A percentile compares a stretch with the other conserved stretches of the same genome.
Conservation (phyloP, 2,329 filamentous ascomycete species). For the Colletotrichum falcatum region DNA sequence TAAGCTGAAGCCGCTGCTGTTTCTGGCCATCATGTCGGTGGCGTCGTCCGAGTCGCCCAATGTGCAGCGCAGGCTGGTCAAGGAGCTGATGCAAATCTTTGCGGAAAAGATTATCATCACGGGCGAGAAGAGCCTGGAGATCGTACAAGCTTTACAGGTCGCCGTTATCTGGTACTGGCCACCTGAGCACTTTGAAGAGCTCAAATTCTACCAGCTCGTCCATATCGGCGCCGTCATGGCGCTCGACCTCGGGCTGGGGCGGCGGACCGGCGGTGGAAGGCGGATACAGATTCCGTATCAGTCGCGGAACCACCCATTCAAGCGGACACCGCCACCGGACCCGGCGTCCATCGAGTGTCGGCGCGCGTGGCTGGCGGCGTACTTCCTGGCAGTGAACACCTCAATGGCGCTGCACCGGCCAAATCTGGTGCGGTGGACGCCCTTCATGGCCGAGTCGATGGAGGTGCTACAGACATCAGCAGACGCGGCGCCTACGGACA, state of each 20-base stretch:
- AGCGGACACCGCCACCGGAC: constrained; percentile 59
- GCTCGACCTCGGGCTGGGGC: constrained; percentile 83
- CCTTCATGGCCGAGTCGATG: constrained; percentile 71
- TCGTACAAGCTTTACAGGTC: constrained; percentile 83
- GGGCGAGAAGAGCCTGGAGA: constrained; percentile 84
- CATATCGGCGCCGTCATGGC: constrained; percentile 86
- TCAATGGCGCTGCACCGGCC: constrained; percentile 72
- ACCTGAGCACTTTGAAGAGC: constrained; percentile 84
- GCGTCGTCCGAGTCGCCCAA: constrained; percentile 68
- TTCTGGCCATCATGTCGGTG: constrained; percentile 77
- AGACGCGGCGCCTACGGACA: constrained; percentile 68
- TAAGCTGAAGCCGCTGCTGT: constrained; percentile 71
- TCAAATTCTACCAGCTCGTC: constrained; percentile 90
- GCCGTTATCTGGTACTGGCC: constrained; percentile 88
- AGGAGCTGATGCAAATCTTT: constrained; percentile 78
- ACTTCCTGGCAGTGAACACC: constrained; percentile 69
- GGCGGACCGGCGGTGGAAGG: constrained; percentile 49
- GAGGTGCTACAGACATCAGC: constrained; percentile 65
- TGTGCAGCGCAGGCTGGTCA: constrained; percentile 72
- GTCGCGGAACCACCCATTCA: constrained; percentile 58
- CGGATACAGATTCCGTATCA: constrained; percentile 42
- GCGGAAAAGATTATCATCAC: constrained; percentile 80
- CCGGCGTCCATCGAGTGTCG: constrained; percentile 66
- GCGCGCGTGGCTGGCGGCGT: constrained; percentile 70
- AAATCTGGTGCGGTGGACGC: constrained; percentile 69